Evolutionary conservation across 345 rosid species (phyloP).

Genomic region (Pugionium dolabratum): DNA sequence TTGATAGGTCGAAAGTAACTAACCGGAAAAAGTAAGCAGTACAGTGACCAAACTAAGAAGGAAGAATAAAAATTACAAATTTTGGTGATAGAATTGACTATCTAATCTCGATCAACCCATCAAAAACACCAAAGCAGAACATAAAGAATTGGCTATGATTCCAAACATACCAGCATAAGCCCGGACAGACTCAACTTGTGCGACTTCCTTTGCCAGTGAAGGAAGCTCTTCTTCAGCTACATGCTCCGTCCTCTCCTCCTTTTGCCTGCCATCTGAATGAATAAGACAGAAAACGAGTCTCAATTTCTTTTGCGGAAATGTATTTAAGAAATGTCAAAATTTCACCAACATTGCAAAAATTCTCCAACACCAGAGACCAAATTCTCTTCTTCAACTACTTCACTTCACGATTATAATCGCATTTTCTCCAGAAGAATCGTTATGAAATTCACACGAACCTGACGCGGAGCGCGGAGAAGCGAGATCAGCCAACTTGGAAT

Average conservation of each 20-base stretch:
- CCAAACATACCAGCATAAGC: constrained; percentile 70
- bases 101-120: too few species aligned
- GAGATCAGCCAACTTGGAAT: constrained; percentile 56
- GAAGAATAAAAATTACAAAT: neutral
- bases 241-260: constrained; percentile 37
- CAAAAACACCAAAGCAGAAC: neutral
- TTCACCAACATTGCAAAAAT: constrained; percentile 17
- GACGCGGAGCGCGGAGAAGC: constrained; percentile 46
- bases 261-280: constrained; percentile 44
- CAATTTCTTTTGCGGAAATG: neutral
- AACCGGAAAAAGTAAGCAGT: neutral
- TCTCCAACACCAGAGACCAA: neutral
- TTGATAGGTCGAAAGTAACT: too few species aligned
- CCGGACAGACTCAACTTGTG: constrained; percentile 78
- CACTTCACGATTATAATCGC: constrained; percentile 1
- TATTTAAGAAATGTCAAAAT: neutral
- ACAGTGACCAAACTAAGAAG: constrained; percentile 13
- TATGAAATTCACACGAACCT: constrained; percentile 42
- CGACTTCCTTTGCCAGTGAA: constrained; percentile 81
- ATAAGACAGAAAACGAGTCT: neutral
- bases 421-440: neutral
- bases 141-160: too few species aligned
- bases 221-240: constrained; percentile 76
- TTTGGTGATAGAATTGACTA: too few species aligned
- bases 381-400: neutral